A percentile compares a stretch with the other conserved stretches of the same genome.
phyloP scores from a whole-genome alignment of 768 basidiomycete genomes.

The Lactarius vividus region DNA sequence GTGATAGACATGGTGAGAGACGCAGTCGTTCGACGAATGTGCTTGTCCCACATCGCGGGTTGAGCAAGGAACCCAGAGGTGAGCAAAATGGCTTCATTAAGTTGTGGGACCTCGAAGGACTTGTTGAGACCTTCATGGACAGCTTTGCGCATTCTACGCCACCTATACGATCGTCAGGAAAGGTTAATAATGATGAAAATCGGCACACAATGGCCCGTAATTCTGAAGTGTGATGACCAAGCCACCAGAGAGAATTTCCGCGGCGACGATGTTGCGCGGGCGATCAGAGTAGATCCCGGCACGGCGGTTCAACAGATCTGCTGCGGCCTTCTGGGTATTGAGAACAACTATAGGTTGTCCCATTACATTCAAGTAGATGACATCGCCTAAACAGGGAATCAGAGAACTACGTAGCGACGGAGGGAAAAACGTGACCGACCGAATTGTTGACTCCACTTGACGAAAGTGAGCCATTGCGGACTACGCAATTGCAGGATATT shows the following conservation, averaged over 20 bases:
- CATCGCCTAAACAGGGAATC: conserved; percentile 17
- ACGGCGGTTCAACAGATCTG: conserved; percentile 30
- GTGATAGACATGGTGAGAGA: conserved; percentile 23
- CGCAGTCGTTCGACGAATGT: conserved; percentile 22
- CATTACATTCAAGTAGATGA: conserved; percentile 23
- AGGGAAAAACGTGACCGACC: conserved; percentile 9
- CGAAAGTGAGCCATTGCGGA: conserved; percentile 22
- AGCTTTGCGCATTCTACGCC: conserved; percentile 26
- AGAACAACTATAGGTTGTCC: conserved; percentile 30
- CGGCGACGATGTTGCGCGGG: conserved; percentile 23
- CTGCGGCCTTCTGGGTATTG: conserved; percentile 29
- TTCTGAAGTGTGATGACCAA: conserved; percentile 13
- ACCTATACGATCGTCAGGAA: conserved; percentile 11
- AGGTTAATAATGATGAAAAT: not conserved
- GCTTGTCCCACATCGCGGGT: conserved; percentile 17
- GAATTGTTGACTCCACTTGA: conserved; percentile 18
- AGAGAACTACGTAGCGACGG: not conserved
- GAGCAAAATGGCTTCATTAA: conserved; percentile 22
- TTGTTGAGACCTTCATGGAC: conserved; percentile 22
- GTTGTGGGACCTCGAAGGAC: conserved; percentile 14
- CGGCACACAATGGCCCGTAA: conserved; percentile 21
- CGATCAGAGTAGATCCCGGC: conserved; percentile 25
- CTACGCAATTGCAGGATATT: conserved; percentile 17
- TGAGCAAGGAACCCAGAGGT: conserved; percentile 15
- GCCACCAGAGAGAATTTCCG: conserved; percentile 21